phyloP scores from a whole-genome alignment of 345 rosid species.

The Aquilaria malaccensis region DNA sequence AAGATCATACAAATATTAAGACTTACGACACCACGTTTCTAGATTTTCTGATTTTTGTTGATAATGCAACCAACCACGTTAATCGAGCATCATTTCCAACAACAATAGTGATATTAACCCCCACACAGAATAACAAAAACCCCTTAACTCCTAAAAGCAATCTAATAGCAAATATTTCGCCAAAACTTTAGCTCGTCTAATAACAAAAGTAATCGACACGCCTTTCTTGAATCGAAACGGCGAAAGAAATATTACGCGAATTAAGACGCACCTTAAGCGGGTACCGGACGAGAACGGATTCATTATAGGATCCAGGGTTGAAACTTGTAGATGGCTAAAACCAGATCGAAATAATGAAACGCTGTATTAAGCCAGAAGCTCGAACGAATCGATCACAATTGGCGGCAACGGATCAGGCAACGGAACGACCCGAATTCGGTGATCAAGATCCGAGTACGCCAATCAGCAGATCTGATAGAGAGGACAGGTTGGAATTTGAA shows the following conservation, averaged over 20 bases:
- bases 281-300: constrained; percentile 97
- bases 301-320: constrained; percentile 58
- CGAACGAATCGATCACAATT: constrained; percentile 3
- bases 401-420: not conserved
- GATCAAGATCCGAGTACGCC: constrained; percentile 28
- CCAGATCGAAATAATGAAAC: constrained; percentile 28
- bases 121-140: not conserved
- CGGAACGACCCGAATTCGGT: constrained; percentile 11
- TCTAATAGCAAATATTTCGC: not conserved
- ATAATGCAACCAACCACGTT: no score
- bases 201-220: not conserved
- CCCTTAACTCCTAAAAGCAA: not conserved
- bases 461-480: constrained; percentile 24
- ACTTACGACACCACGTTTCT: no score
- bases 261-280: constrained; percentile 70
- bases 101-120: not conserved
- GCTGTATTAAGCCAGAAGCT: constrained; percentile 9
- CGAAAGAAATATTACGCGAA: constrained; percentile 3
- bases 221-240: constrained; percentile 7
- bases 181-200: constrained; percentile 6
- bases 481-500: constrained; percentile 34
- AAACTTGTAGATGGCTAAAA: constrained; percentile 16
- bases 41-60: no score
- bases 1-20: no score
- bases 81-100: no score